Percentiles rank a stretch among this genome's conserved stretches.
phyloP scores from a whole-genome alignment of 1,284 basidiomycete species.

The Pseudozyma sp. region DNA sequence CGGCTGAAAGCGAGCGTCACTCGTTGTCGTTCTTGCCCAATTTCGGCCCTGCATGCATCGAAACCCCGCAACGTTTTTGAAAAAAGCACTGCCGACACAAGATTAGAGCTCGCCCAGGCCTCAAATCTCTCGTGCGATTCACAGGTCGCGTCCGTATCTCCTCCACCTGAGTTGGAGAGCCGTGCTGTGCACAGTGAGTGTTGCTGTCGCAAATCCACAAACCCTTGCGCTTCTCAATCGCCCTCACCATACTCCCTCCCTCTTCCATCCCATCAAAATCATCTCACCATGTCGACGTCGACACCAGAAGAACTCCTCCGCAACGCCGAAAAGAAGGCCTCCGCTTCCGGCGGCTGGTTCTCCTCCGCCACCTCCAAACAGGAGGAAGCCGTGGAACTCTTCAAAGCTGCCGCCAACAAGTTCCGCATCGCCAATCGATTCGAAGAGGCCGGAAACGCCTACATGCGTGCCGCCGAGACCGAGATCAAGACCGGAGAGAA shows the following conservation, averaged over 20 bases:
- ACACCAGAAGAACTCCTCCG: slow-evolving; percentile 74
- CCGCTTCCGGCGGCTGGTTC: slow-evolving; percentile 77
- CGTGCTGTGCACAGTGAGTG: too few relatives aligned
- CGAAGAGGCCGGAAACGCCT: slow-evolving; percentile 83
- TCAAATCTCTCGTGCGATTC: too few relatives aligned
- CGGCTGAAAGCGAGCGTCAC: too few relatives aligned
- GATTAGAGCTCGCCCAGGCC: too few relatives aligned
- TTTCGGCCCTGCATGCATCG: too few relatives aligned
- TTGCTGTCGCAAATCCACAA: too few relatives aligned
- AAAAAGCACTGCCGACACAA: too few relatives aligned
- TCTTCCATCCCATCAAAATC: too few relatives aligned
- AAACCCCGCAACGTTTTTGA: too few relatives aligned
- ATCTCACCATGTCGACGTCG: slow-evolving; percentile 53
- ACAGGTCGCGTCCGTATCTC: neutral
- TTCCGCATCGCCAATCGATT: slow-evolving; percentile 95
- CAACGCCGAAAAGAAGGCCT: slow-evolving; percentile 91
- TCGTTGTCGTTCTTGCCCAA: too few relatives aligned
- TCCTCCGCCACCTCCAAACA: slow-evolving; percentile 56
- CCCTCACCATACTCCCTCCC: neutral
- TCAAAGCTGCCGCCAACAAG: slow-evolving; percentile 91
- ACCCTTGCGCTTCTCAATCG: neutral
- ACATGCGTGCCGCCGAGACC: slow-evolving; percentile 65
- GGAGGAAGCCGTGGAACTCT: slow-evolving; percentile 91
- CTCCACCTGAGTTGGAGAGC: too few relatives aligned
- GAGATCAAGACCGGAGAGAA: slow-evolving; percentile 64